Evolutionary conservation across 2,329 filamentous ascomycete species (phyloP).

Genomic region (Arthrobotrys iridis): DNA sequence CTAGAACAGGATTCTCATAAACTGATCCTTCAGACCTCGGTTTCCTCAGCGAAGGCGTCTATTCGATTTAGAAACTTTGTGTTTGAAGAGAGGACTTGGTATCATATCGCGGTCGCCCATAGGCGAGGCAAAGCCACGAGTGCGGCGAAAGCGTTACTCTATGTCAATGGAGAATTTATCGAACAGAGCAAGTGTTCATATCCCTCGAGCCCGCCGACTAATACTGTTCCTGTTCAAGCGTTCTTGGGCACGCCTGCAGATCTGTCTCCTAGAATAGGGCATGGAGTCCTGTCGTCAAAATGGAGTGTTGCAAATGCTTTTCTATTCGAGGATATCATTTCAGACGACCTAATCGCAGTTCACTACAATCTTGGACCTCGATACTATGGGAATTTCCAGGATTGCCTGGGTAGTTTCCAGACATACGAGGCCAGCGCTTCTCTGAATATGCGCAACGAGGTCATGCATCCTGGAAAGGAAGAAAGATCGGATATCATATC

Average conservation of each 20-base stretch:
- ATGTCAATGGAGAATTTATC: slow-evolving; percentile 90
- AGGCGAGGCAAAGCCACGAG: slow-evolving; percentile 78
- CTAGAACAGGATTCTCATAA: slow-evolving; percentile 92
- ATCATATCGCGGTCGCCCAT: slow-evolving; percentile 91
- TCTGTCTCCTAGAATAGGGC: slow-evolving; percentile 78
- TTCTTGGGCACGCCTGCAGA: slow-evolving; percentile 94
- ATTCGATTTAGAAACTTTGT: slow-evolving; percentile 87
- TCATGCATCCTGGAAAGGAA: slow-evolving; percentile 86
- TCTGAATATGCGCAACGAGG: slow-evolving; percentile 89
- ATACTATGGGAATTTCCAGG: slow-evolving; percentile 96
- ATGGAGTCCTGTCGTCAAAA: slow-evolving; percentile 77
- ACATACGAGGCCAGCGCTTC: slow-evolving; percentile 94
- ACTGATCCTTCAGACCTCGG: slow-evolving; percentile 94
- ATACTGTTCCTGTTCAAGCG: slow-evolving; percentile 79
- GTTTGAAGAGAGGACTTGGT: slow-evolving; percentile 84
- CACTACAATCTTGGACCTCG: slow-evolving; percentile 88
- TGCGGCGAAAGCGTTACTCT: slow-evolving; percentile 83
- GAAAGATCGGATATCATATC: slow-evolving; percentile 90
- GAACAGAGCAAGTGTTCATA: slow-evolving; percentile 92
- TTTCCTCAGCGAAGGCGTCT: slow-evolving; percentile 84
- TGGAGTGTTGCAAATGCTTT: slow-evolving; percentile 93
- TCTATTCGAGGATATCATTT: slow-evolving; percentile 84
- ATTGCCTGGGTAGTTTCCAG: slow-evolving; percentile 93
- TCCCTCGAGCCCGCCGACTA: slow-evolving; percentile 76
- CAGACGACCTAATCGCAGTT: slow-evolving; percentile 90